These are phyloP conservation scores for Pueraria montana DNA, from an alignment of 306 rosid species.

Conservation along the genomic window DNA sequence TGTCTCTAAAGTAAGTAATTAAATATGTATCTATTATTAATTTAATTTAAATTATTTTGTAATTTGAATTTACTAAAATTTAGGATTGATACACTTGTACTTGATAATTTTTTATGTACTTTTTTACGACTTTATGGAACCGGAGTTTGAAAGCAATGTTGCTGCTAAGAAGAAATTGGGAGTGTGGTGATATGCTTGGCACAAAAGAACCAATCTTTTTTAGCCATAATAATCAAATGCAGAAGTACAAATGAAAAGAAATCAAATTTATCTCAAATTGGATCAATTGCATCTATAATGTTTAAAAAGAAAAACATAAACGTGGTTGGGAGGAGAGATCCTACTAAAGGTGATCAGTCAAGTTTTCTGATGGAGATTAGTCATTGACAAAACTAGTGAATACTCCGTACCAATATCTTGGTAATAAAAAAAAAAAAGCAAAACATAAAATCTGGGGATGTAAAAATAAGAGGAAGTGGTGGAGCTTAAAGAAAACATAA, in stretches of 20 bases:
- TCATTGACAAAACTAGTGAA: too few species aligned
- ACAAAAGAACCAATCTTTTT: not conserved
- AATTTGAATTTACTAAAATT: not conserved
- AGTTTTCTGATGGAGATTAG: too few species aligned
- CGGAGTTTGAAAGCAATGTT: constrained; percentile 4
- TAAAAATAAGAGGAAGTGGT: not conserved
- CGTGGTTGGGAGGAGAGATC: too few species aligned
- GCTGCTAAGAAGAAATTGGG: not conserved
- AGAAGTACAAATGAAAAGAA: not conserved
- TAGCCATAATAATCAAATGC: not conserved
- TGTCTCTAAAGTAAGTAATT: not conserved
- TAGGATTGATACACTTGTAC: not conserved
- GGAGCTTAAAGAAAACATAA: not conserved
- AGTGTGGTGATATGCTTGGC: not conserved
- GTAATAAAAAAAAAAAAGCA: too few species aligned
- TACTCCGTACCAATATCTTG: too few species aligned
- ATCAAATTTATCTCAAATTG: not conserved
- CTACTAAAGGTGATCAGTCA: too few species aligned
- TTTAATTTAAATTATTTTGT: not conserved
- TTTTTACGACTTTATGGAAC: not conserved
- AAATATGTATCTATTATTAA: not conserved
- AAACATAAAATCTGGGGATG: not conserved
- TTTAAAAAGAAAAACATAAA: not conserved
- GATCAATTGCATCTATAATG: not conserved
- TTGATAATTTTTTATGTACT: not conserved